Conservation (phyloP, 1,284 basidiomycete genomes). For the Microbotryum saponariae region DNA sequence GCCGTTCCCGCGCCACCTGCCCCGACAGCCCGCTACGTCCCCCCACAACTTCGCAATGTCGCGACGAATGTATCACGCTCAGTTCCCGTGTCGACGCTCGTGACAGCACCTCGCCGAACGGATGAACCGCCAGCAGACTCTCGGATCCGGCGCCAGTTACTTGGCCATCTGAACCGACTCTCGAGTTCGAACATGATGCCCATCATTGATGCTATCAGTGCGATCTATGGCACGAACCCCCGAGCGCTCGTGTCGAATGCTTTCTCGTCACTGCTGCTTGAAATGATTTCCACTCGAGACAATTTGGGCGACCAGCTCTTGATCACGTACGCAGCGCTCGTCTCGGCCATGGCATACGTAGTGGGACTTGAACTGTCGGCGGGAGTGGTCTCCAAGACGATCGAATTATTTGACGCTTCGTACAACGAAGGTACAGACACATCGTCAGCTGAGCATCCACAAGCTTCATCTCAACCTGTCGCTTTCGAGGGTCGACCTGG, state of each 20-base stretch:
- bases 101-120: not conserved
- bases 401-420: constrained; percentile 19
- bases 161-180: constrained; percentile 44
- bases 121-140: constrained; percentile 33
- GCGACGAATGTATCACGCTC: constrained; percentile 32
- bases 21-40: constrained; percentile 43
- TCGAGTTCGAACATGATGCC: constrained; percentile 59
- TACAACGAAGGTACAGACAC: constrained; percentile 54
- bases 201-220: constrained; percentile 70
- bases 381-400: constrained; percentile 36
- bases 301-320: constrained; percentile 79
- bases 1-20: constrained; percentile 24
- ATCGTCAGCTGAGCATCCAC: constrained; percentile 22
- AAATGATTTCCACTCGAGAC: constrained; percentile 72
- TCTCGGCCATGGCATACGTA: constrained; percentile 73
- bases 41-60: constrained; percentile 47
- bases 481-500: constrained; percentile 29
- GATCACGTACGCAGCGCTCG: constrained; percentile 79
- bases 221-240: constrained; percentile 66
- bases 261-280: constrained; percentile 68
- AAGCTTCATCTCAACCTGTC: constrained; percentile 7
- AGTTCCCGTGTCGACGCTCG: not conserved
- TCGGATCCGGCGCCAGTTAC: constrained; percentile 61
- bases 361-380: constrained; percentile 84
- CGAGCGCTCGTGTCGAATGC: constrained; percentile 78